Percentiles rank a stretch among this genome's conserved stretches.
phyloP scores from a whole-genome alignment of 1,284 basidiomycete species.

The Omphalotus olearius region DNA sequence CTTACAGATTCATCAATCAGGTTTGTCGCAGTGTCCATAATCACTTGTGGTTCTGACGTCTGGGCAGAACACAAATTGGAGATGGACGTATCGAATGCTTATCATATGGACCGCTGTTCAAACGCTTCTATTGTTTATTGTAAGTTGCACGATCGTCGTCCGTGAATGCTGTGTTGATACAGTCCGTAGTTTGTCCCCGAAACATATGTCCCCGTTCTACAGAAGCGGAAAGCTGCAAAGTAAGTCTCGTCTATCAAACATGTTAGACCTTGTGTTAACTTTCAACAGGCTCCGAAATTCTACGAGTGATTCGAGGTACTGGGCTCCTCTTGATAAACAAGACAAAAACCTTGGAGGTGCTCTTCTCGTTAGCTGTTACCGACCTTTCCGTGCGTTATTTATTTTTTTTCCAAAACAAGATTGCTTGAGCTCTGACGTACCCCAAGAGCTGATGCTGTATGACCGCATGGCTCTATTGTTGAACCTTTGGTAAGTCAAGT shows the following conservation, averaged over 20 bases:
- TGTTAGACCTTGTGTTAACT: slow-evolving; percentile 26
- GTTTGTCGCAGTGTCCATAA: slow-evolving; percentile 18
- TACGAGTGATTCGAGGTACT: slow-evolving; percentile 52
- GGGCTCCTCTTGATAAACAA: slow-evolving; percentile 50
- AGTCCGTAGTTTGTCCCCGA: slow-evolving; percentile 62
- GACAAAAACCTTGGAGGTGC: slow-evolving; percentile 40
- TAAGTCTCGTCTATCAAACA: slow-evolving; percentile 28
- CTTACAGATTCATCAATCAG: slow-evolving; percentile 36
- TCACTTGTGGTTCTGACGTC: slow-evolving; percentile 30
- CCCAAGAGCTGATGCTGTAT: slow-evolving; percentile 57
- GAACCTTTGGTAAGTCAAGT: slow-evolving; percentile 51
- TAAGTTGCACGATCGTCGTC: slow-evolving; percentile 28
- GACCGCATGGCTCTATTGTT: slow-evolving; percentile 78
- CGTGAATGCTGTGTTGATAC: slow-evolving; percentile 18
- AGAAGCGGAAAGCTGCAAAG: slow-evolving; percentile 54
- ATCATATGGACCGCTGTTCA: slow-evolving; percentile 59
- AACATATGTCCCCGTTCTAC: slow-evolving; percentile 66
- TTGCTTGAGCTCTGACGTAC: neutral
- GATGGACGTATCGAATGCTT: slow-evolving; percentile 74
- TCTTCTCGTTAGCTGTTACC: slow-evolving; percentile 51
- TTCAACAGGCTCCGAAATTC: slow-evolving; percentile 46
- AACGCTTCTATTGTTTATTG: slow-evolving; percentile 41
- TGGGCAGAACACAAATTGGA: slow-evolving; percentile 59
- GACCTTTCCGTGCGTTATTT: slow-evolving; percentile 69
- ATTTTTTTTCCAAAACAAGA: neutral